These are phyloP conservation scores for Fusarium ramigenum DNA, from an alignment of 2,329 filamentous ascomycete species.

Conservation along the genomic window DNA sequence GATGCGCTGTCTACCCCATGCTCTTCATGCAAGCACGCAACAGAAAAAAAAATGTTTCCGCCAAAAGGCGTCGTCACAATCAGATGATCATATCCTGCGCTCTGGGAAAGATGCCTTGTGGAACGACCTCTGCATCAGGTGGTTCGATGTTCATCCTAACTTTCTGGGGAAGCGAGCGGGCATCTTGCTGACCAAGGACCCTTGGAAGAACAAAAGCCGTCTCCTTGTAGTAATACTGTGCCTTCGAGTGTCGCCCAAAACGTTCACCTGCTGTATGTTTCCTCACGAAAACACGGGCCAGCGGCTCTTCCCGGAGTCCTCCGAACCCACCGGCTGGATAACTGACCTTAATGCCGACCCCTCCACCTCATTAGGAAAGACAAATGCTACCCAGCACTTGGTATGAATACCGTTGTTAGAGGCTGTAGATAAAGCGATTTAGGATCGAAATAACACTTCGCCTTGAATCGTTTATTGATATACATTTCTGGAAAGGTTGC, in stretches of 20 bases:
- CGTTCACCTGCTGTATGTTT: slow-evolving; percentile 6
- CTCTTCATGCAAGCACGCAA: slow-evolving; percentile 27
- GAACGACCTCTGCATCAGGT: slow-evolving; percentile 39
- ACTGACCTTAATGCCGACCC: slow-evolving; percentile 15
- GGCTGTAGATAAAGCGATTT: neutral
- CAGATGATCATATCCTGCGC: slow-evolving; percentile 34
- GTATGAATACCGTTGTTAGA: neutral
- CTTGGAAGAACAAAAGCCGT: slow-evolving; percentile 23
- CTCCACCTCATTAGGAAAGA: slow-evolving; percentile 6
- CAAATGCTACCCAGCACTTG: neutral
- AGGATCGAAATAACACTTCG: neutral
- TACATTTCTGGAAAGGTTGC: neutral
- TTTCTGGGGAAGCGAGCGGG: slow-evolving; percentile 36
- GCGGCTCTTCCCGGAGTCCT: slow-evolving; percentile 38
- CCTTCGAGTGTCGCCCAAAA: slow-evolving; percentile 14
- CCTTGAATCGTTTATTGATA: neutral
- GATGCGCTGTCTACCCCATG: slow-evolving; percentile 18
- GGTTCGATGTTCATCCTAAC: slow-evolving; percentile 42
- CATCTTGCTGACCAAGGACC: slow-evolving; percentile 20
- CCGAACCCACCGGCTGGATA: slow-evolving; percentile 21
- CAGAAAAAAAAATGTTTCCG: slow-evolving; percentile 11
- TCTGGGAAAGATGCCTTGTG: slow-evolving; percentile 30
- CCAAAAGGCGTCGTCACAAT: slow-evolving; percentile 32
- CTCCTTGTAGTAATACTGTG: slow-evolving; percentile 30
- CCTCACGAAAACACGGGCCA: slow-evolving; percentile 37